These are phyloP conservation scores for Zygnema cylindricum DNA, from an alignment of 139 green algal genomes.

Conservation along the genomic window DNA sequence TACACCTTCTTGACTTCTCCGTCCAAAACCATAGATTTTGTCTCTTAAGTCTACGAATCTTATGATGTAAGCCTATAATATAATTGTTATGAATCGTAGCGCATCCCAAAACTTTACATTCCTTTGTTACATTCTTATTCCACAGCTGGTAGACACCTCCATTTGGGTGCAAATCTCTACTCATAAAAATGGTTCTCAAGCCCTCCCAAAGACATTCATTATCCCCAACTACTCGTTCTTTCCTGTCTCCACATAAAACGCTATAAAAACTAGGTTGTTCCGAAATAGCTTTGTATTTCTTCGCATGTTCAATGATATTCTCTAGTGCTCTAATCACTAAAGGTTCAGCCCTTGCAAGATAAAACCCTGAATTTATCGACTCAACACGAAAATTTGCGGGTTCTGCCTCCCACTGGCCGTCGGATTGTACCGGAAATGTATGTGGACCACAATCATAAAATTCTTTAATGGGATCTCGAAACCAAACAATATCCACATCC, in stretches of 20 bases:
- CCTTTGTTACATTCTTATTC: slow-evolving; percentile 26
- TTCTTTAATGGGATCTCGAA: slow-evolving; percentile 22
- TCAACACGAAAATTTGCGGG: slow-evolving; percentile 27
- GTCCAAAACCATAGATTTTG: no score
- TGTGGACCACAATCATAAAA: slow-evolving; percentile 19
- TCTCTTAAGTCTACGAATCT: no score
- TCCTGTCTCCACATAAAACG: slow-evolving; percentile 39
- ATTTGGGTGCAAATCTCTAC: slow-evolving; percentile 36
- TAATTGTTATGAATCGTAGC: slow-evolving; percentile 57
- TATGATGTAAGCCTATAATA: no score
- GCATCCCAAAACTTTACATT: slow-evolving; percentile 33
- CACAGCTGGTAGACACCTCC: slow-evolving; percentile 46
- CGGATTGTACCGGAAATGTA: slow-evolving; percentile 49
- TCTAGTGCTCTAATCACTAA: slow-evolving; percentile 30
- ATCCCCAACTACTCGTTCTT: slow-evolving; percentile 35
- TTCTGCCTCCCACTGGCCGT: slow-evolving; percentile 28
- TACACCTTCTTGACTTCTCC: no score
- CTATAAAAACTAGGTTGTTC: slow-evolving; percentile 57
- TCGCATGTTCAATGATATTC: slow-evolving; percentile 30
- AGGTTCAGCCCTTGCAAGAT: slow-evolving; percentile 32
- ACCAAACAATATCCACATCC: slow-evolving; percentile 55
- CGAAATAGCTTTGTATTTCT: no score
- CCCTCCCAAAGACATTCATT: slow-evolving; percentile 41
- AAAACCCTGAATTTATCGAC: slow-evolving; percentile 56
- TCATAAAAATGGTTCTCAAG: slow-evolving; percentile 42